Conservation (phyloP, 2,329 filamentous ascomycete species). For the Cladosporium austrohemisphaericum region DNA sequence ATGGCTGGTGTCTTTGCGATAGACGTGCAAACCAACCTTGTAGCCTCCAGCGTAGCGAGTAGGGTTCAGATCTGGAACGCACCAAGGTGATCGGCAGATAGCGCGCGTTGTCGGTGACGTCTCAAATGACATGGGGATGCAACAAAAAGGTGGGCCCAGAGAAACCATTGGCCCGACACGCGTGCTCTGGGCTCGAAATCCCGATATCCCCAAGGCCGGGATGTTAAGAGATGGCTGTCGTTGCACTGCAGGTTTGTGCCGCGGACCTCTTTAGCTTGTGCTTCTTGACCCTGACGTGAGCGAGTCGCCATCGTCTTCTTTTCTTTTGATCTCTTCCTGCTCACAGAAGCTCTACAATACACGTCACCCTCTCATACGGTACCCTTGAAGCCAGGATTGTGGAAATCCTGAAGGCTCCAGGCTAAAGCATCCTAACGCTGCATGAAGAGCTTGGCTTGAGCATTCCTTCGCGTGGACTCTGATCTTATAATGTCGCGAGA, state of each 20-base stretch:
- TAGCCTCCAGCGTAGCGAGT: too few relatives aligned
- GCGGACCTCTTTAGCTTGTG: background rate
- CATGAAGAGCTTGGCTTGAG: background rate
- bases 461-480: background rate
- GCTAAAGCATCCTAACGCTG: background rate
- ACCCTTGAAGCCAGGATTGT: too few relatives aligned
- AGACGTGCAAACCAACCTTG: too few relatives aligned
- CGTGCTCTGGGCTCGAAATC: slow-evolving; percentile 7
- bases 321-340: background rate
- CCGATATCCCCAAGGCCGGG: slow-evolving; percentile 7
- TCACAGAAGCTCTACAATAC: background rate
- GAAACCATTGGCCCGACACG: slow-evolving; percentile 13
- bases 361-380: too few relatives aligned
- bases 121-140: slow-evolving; percentile 1
- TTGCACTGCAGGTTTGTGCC: slow-evolving; percentile 8
- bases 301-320: background rate
- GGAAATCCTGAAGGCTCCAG: background rate
- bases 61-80: background rate
- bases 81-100: slow-evolving; percentile 3
- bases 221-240: slow-evolving; percentile 8
- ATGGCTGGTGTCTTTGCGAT: too few relatives aligned
- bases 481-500: slow-evolving; percentile 15
- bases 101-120: slow-evolving; percentile 7
- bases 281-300: background rate
- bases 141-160: slow-evolving; percentile 10